These are phyloP conservation scores for Aureobasidium uvarum DNA, from an alignment of 2,329 filamentous ascomycete genomes.

Conservation along the genomic window DNA sequence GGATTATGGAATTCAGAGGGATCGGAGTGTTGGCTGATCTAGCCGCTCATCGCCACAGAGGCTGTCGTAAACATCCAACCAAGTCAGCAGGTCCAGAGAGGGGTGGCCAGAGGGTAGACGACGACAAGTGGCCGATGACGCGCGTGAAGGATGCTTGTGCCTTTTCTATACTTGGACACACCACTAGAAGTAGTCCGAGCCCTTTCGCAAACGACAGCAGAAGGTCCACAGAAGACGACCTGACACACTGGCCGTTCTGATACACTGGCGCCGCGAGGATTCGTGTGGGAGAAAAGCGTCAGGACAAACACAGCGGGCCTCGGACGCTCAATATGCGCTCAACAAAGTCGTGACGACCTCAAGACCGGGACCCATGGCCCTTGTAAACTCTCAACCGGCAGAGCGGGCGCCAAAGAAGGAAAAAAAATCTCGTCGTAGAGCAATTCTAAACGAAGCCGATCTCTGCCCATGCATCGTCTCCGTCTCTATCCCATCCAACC, in stretches of 20 bases:
- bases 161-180: constrained; percentile 22
- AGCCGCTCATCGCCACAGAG: constrained; percentile 22
- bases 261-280: constrained; percentile 17
- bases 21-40: constrained; percentile 13
- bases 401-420: constrained; percentile 17
- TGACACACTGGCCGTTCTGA: constrained; percentile 24
- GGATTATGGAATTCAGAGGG: not conserved
- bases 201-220: too few relatives aligned
- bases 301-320: not conserved
- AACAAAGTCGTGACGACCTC: constrained; percentile 12
- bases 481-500: constrained; percentile 15
- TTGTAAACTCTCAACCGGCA: constrained; percentile 18
- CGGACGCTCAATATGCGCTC: not conserved
- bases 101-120: not conserved
- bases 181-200: not conserved
- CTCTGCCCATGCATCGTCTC: constrained; percentile 20
- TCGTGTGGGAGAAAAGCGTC: constrained; percentile 3
- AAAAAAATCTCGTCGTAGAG: constrained; percentile 1
- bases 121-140: constrained; percentile 13
- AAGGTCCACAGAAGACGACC: not conserved
- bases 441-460: constrained; percentile 26
- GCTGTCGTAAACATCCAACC: constrained; percentile 21
- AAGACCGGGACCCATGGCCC: constrained; percentile 13
- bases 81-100: constrained; percentile 23
- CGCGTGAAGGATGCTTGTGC: constrained; percentile 14